A percentile compares a stretch with the other conserved stretches of the same genome.
These are phyloP conservation scores for Linnemannia elongata DNA, from an alignment of 192 early-diverging fungal species.

Conservation along the genomic window DNA sequence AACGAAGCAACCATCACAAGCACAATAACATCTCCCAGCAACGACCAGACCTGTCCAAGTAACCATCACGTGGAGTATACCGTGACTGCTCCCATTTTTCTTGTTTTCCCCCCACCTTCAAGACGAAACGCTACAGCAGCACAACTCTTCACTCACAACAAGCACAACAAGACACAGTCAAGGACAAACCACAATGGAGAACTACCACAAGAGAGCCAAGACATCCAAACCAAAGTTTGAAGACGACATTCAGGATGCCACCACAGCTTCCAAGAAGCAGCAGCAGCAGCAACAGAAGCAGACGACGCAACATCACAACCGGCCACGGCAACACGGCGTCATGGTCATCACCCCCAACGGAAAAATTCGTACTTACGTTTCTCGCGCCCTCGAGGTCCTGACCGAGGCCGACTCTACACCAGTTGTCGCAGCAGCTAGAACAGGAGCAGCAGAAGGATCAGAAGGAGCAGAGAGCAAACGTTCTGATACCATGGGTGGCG, in stretches of 20 bases:
- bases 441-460: not conserved
- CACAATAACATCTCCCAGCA: not conserved
- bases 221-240: slow-evolving; percentile 44
- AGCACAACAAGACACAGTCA: not conserved
- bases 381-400: slow-evolving; percentile 43
- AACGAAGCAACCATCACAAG: not conserved
- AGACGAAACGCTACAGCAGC: not conserved
- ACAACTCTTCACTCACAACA: not conserved
- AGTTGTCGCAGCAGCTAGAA: not conserved
- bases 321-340: slow-evolving; percentile 43
- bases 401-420: slow-evolving; percentile 15
- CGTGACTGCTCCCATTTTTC: not conserved
- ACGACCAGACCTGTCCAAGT: not conserved
- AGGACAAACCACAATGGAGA: slow-evolving; percentile 25
- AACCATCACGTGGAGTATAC: not conserved
- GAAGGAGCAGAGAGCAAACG: not conserved
- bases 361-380: slow-evolving; percentile 48
- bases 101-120: not conserved
- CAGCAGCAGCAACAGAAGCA: slow-evolving; percentile 2
- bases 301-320: slow-evolving; percentile 26
- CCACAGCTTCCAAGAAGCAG: not conserved
- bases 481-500: not conserved
- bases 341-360: slow-evolving; percentile 49
- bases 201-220: slow-evolving; percentile 41
- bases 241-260: slow-evolving; percentile 10